phyloP scores from a whole-genome alignment of 441 rosid species.

The Erodium trifolium region DNA sequence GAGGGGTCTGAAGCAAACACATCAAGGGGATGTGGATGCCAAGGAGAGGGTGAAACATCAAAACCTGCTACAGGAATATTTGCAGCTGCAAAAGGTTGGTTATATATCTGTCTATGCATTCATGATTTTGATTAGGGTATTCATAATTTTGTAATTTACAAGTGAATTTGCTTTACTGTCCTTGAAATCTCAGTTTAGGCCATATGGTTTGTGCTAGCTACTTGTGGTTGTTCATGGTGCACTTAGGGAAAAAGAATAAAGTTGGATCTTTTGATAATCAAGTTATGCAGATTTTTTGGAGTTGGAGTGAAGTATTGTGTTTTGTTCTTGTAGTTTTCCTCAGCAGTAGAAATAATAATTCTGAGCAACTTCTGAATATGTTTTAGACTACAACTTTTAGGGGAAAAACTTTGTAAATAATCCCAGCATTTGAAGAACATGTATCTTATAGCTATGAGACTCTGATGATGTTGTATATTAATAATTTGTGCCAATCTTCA shows the following conservation, averaged over 20 bases:
- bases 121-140: neutral
- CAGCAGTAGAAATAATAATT: neutral
- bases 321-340: neutral
- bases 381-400: neutral
- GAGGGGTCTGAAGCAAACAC: conserved; percentile 17
- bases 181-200: neutral
- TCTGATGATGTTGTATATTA: neutral
- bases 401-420: neutral
- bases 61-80: conserved; percentile 31
- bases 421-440: neutral
- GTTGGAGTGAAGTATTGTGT: neutral
- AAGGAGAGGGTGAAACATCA: conserved; percentile 28
- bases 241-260: neutral
- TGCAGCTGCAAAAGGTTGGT: conserved; percentile 38
- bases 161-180: neutral
- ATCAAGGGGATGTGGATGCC: conserved; percentile 18
- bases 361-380: neutral
- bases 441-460: neutral
- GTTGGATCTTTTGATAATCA: neutral
- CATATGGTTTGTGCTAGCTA: no score
- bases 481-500: neutral
- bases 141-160: neutral
- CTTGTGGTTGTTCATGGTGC: no score
- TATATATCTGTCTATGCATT: neutral
- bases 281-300: neutral